These are phyloP conservation scores for Juncus inflexus DNA, from an alignment of 176 grass and related monocot species.

Conservation along the genomic window DNA sequence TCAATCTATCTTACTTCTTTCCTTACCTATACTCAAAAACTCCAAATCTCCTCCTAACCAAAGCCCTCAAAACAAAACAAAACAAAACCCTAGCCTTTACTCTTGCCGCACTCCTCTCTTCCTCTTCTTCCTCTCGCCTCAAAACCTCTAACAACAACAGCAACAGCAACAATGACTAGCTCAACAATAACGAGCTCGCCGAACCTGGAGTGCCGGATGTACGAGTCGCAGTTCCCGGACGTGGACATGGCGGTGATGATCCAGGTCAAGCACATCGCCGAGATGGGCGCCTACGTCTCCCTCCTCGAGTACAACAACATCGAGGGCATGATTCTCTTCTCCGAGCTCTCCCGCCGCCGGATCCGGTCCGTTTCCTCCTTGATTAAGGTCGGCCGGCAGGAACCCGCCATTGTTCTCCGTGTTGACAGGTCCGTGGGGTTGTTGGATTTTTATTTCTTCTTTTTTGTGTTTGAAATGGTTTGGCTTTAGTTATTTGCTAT, in stretches of 20 bases:
- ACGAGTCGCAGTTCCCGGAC: constrained; percentile 72
- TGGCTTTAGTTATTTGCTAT: not conserved
- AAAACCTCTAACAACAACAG: too few species aligned
- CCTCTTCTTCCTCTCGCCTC: too few species aligned
- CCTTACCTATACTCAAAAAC: too few species aligned
- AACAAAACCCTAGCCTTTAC: too few species aligned
- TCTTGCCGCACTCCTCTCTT: too few species aligned
- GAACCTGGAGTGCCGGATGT: constrained; percentile 84
- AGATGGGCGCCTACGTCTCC: constrained; percentile 91
- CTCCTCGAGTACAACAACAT: constrained; percentile 97
- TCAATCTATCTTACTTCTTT: too few species aligned
- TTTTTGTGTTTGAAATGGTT: too few species aligned
- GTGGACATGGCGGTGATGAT: constrained; percentile 95
- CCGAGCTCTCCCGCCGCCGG: constrained; percentile 85
- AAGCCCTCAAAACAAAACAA: too few species aligned
- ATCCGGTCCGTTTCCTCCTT: constrained; percentile 84
- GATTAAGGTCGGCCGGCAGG: constrained; percentile 97
- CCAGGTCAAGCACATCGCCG: constrained; percentile 95
- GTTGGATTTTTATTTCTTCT: too few species aligned
- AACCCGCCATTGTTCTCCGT: constrained; percentile 91
- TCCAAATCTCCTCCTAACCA: too few species aligned
- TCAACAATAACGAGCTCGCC: constrained; percentile 31
- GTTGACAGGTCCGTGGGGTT: constrained; percentile 38
- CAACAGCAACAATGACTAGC: too few species aligned
- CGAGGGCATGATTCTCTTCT: constrained; percentile 99